Conservation (phyloP, 2,329 filamentous ascomycete species). For the Fusarium ramigenum region DNA sequence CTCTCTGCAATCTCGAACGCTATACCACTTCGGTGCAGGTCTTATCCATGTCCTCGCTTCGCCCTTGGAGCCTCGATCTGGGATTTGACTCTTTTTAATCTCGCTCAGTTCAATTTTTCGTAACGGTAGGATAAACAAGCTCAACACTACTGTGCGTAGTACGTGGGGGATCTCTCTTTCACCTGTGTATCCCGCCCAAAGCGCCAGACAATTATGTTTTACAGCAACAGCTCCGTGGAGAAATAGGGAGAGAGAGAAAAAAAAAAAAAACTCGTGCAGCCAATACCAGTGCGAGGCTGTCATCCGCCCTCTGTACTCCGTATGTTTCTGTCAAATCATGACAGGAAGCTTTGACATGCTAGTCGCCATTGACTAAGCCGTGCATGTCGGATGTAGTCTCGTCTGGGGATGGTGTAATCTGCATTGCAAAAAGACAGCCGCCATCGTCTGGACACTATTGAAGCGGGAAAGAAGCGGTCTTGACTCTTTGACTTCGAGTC, state of each 20-base stretch:
- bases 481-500: neutral
- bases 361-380: constrained; percentile 22
- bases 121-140: constrained; percentile 3
- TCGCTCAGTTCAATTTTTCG: neutral
- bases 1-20: constrained; percentile 11
- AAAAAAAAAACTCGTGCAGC: neutral
- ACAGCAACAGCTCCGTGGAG: neutral
- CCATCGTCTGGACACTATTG: constrained; percentile 25
- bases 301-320: too few relatives aligned
- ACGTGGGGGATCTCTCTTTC: neutral
- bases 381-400: constrained; percentile 14
- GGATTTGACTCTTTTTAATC: neutral
- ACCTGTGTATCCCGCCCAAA: neutral
- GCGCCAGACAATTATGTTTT: neutral
- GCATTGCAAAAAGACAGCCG: constrained; percentile 26
- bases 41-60: constrained; percentile 19
- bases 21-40: neutral
- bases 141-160: constrained; percentile 11
- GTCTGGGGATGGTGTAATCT: constrained; percentile 29
- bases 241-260: neutral
- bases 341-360: constrained; percentile 29
- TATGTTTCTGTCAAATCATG: constrained; percentile 1
- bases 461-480: constrained; percentile 19
- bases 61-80: constrained; percentile 4
- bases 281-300: constrained; percentile 14